A percentile compares a stretch with the other conserved stretches of the same genome.
Evolutionary conservation across 495 filamentous ascomycete genomes (phyloP).

Genomic region (Aspergillus bertholletiae): DNA sequence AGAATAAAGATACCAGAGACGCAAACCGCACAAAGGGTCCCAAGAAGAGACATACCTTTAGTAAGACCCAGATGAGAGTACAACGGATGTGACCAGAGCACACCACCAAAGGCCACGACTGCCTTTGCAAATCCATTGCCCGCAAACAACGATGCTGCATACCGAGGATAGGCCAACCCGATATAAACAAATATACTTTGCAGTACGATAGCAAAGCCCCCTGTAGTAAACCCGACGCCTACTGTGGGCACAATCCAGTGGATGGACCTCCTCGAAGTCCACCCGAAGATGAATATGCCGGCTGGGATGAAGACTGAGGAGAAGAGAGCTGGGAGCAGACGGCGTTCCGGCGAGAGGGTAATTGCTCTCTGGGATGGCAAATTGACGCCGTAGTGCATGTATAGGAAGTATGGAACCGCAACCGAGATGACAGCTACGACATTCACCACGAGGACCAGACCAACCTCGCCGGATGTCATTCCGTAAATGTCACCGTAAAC

Average conservation of each 20-base stretch:
- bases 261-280: conserved; percentile 39
- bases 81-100: conserved; percentile 29
- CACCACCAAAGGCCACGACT: conserved; percentile 28
- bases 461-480: no score
- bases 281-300: conserved; percentile 55
- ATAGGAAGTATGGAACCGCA: no score
- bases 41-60: conserved; percentile 58
- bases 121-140: conserved; percentile 28
- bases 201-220: neutral
- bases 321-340: conserved; percentile 41
- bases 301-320: conserved; percentile 43
- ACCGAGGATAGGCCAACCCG: conserved; percentile 36
- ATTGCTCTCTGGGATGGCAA: no score
- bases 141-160: conserved; percentile 46
- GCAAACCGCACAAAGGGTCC: conserved; percentile 37
- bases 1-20: conserved; percentile 4
- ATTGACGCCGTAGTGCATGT: no score
- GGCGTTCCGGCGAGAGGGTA: no score
- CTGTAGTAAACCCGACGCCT: conserved; percentile 44
- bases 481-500: no score
- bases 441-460: no score
- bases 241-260: conserved; percentile 63
- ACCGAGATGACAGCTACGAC: no score
- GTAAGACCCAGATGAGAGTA: conserved; percentile 57
- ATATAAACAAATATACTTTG: conserved; percentile 42